Evolutionary conservation across 306 rosid species (phyloP).

Genomic region (Rubus parviflorus): DNA sequence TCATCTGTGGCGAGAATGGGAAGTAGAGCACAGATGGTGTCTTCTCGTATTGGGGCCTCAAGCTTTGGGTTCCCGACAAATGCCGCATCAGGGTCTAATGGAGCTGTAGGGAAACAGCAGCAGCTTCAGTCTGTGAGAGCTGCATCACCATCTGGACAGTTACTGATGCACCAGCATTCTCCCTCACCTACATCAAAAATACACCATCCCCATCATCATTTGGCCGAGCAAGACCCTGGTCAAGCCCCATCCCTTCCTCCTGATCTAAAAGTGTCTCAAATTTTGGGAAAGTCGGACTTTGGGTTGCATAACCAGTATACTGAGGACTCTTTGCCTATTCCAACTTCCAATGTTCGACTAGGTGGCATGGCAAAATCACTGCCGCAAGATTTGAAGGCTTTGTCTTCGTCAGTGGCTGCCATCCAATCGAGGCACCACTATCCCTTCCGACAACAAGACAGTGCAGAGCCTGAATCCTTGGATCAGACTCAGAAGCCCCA

Average conservation of each 20-base stretch:
- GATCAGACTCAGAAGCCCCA: slow-evolving; percentile 39
- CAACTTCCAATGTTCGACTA: slow-evolving; percentile 32
- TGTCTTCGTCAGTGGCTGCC: slow-evolving; percentile 39
- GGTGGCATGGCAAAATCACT: slow-evolving; percentile 46
- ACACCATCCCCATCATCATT: slow-evolving; percentile 41
- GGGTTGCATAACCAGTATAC: slow-evolving; percentile 37
- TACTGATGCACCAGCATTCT: slow-evolving; percentile 50
- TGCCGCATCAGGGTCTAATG: slow-evolving; percentile 43
- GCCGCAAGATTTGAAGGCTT: slow-evolving; percentile 43
- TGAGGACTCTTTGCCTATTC: slow-evolving; percentile 41
- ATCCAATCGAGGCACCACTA: slow-evolving; percentile 40
- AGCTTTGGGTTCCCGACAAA: slow-evolving; percentile 37
- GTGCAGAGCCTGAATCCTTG: slow-evolving; percentile 39
- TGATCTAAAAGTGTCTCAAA: slow-evolving; percentile 42
- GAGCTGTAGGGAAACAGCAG: slow-evolving; percentile 42
- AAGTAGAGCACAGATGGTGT: slow-evolving; percentile 31
- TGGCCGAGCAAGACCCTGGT: slow-evolving; percentile 38
- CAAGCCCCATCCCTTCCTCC: slow-evolving; percentile 31
- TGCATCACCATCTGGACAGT: slow-evolving; percentile 52
- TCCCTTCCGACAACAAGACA: slow-evolving; percentile 36
- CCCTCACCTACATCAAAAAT: slow-evolving; percentile 35
- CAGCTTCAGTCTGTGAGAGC: slow-evolving; percentile 41
- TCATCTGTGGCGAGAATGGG: slow-evolving; percentile 45
- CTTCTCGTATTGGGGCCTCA: slow-evolving; percentile 35
- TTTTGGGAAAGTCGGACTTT: slow-evolving; percentile 26